Conservation (phyloP, 331 rosid genomes). For the Pyrus hybrid region DNA sequence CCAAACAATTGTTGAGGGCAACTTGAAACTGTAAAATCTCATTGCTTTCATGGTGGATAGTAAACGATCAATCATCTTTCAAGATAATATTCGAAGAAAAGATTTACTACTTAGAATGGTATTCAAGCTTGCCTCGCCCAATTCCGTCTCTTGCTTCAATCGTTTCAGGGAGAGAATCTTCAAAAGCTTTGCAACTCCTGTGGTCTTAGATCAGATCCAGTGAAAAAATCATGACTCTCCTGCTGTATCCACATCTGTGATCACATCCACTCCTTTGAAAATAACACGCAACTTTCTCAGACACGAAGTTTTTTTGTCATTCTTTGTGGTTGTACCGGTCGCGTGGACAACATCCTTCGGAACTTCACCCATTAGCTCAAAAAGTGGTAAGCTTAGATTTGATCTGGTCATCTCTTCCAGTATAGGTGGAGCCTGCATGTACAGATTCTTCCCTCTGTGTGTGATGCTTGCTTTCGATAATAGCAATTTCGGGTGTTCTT, state of each 20-base stretch:
- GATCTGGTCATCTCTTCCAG: conserved; percentile 96
- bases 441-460: conserved; percentile 72
- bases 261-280: conserved; percentile 81
- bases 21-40: conserved; percentile 8
- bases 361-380: conserved; percentile 62
- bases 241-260: conserved; percentile 86
- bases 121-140: conserved; percentile 26
- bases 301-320: conserved; percentile 49
- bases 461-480: conserved; percentile 69
- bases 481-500: conserved; percentile 68
- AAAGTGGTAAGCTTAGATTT: conserved; percentile 52
- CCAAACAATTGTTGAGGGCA: conserved; percentile 6
- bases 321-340: conserved; percentile 50
- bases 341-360: conserved; percentile 64
- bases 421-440: conserved; percentile 94
- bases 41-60: conserved; percentile 8
- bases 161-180: background rate
- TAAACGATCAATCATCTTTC: conserved; percentile 2
- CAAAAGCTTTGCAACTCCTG: conserved; percentile 1
- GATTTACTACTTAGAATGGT: conserved; percentile 27
- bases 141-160: conserved; percentile 8
- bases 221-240: conserved; percentile 53
- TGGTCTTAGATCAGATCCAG: conserved; percentile 7
- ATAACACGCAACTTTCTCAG: conserved; percentile 62
- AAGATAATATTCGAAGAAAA: conserved; percentile 1